These are phyloP conservation scores for Albifimbria verrucaria DNA, from an alignment of 2,329 filamentous ascomycete genomes.

Conservation along the genomic window DNA sequence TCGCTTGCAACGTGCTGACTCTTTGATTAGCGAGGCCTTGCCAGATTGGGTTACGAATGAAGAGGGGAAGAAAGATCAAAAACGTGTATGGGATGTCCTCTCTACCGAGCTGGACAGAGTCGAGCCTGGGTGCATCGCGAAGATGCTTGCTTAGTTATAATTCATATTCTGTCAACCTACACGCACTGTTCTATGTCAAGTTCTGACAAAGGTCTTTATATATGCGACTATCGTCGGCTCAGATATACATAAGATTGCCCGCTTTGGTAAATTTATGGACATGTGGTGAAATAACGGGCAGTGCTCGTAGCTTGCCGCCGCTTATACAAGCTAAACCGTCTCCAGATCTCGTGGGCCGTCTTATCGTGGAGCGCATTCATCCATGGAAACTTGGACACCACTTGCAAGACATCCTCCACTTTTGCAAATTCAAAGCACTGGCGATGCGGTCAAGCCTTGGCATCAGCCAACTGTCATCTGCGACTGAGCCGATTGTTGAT, in stretches of 20 bases:
- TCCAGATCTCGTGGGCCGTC: not conserved
- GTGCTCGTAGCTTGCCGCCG: too few species aligned
- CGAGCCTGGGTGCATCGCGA: conserved; percentile 22
- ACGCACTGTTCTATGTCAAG: not conserved
- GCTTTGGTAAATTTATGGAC: too few species aligned
- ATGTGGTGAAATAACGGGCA: too few species aligned
- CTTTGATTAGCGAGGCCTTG: conserved; percentile 9
- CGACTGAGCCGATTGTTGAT: not conserved
- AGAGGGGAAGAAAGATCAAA: conserved; percentile 14
- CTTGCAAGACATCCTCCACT: conserved; percentile 5
- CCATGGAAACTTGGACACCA: conserved; percentile 6
- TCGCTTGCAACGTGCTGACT: too few species aligned
- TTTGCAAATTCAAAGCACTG: not conserved
- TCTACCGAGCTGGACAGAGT: conserved; percentile 21
- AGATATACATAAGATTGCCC: too few species aligned
- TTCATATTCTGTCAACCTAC: not conserved
- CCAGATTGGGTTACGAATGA: conserved; percentile 19
- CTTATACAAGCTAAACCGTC: too few species aligned
- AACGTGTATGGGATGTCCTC: conserved; percentile 23
- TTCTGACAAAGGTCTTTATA: not conserved
- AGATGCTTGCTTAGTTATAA: conserved; percentile 5
- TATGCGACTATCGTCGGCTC: too few species aligned
- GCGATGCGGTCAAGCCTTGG: not conserved
- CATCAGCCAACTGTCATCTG: conserved; percentile 6
- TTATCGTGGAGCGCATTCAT: conserved; percentile 1